Percentiles rank a stretch among this genome's conserved stretches.
Evolutionary conservation across 2,329 filamentous ascomycete genomes (phyloP).

Genomic region (Talaromyces sp.): DNA sequence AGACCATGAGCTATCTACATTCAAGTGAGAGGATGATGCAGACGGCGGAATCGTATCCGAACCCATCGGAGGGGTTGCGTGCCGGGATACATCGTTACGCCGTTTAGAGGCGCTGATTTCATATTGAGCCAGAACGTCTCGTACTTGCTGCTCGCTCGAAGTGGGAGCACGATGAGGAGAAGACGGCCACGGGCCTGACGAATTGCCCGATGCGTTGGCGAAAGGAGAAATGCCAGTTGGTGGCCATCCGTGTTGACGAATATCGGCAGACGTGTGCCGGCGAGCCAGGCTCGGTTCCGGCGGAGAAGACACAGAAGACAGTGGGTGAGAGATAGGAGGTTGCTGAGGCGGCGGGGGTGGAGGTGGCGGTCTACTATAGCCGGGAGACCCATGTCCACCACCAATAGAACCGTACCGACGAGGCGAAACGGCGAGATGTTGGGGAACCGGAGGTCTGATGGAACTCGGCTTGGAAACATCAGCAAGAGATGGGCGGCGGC

Average conservation of each 20-base stretch:
- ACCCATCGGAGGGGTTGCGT: slow-evolving; percentile 46
- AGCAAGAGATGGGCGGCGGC: slow-evolving; percentile 63
- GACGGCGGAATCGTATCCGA: slow-evolving; percentile 1
- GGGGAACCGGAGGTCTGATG: slow-evolving; percentile 71
- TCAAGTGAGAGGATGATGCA: slow-evolving; percentile 19
- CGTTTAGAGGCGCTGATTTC: slow-evolving; percentile 54
- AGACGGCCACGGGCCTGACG: slow-evolving; percentile 59
- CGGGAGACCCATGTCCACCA: slow-evolving; percentile 61
- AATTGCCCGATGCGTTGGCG: slow-evolving; percentile 56
- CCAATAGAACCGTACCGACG: slow-evolving; percentile 85
- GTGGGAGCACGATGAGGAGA: slow-evolving; percentile 52
- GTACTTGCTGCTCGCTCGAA: slow-evolving; percentile 56
- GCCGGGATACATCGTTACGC: slow-evolving; percentile 42
- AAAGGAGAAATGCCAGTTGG: slow-evolving; percentile 56
- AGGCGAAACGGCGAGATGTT: slow-evolving; percentile 72
- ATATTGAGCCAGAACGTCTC: slow-evolving; percentile 59
- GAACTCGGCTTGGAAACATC: slow-evolving; percentile 57
- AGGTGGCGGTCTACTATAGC: slow-evolving; percentile 64
- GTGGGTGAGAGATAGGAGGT: slow-evolving; percentile 60
- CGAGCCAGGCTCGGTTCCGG: slow-evolving; percentile 64
- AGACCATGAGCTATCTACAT: slow-evolving; percentile 53
- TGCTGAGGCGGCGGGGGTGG: slow-evolving; percentile 52
- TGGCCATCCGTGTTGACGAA: slow-evolving; percentile 79
- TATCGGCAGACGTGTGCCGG: slow-evolving; percentile 92
- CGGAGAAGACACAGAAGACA: slow-evolving; percentile 51